Conservation (phyloP, 108 stramenopile genomes). For the Conticribra guillardii region DNA sequence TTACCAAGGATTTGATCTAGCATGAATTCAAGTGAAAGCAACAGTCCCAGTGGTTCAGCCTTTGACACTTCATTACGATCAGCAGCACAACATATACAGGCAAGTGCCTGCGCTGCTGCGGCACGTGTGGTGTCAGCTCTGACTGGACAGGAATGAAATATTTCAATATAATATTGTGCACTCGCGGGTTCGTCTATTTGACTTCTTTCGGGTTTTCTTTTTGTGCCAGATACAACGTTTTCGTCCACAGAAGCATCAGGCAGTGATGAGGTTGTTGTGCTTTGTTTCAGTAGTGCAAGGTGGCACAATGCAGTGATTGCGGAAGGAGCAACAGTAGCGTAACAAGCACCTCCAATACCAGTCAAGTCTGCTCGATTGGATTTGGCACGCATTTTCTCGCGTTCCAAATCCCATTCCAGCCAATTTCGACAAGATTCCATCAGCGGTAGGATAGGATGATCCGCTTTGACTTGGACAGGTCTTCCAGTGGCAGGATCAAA, state of each 20-base stretch:
- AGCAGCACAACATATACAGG: conserved; percentile 81
- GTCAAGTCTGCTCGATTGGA: conserved; percentile 42
- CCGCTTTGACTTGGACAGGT: conserved; percentile 58
- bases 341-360: conserved; percentile 64
- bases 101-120: conserved; percentile 84
- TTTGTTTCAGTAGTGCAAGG: conserved; percentile 76
- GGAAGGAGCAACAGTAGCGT: conserved; percentile 66
- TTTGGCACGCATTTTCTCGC: conserved; percentile 61
- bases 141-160: conserved; percentile 57
- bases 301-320: conserved; percentile 82
- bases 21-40: conserved; percentile 75
- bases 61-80: conserved; percentile 63
- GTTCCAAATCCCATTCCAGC: conserved; percentile 89
- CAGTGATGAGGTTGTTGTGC: conserved; percentile 63
- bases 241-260: too few relatives aligned
- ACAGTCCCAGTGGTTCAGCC: conserved; percentile 62
- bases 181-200: conserved; percentile 46
- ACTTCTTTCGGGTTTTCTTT: conserved; percentile 22
- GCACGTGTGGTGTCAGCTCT: conserved; percentile 76
- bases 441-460: conserved; percentile 76
- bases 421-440: conserved; percentile 66
- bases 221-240: conserved; percentile 19
- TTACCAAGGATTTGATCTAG: conserved; percentile 72
- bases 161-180: conserved; percentile 71
- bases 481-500: conserved; percentile 75